Conservation (phyloP, 1,139 yeast species). For the Geotrichum phurueaensis region DNA sequence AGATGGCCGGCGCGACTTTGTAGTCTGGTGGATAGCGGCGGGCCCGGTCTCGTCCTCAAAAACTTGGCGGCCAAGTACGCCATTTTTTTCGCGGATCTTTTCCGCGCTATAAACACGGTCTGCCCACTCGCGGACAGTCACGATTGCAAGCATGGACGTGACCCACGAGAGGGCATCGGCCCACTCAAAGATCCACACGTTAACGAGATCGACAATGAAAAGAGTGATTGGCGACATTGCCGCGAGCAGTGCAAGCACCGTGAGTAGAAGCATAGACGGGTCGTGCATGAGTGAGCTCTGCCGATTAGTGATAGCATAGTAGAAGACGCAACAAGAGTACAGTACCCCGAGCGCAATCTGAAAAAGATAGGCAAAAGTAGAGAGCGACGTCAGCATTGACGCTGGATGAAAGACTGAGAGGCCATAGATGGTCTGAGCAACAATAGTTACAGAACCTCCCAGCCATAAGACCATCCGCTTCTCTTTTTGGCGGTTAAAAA, state of each 20-base stretch:
- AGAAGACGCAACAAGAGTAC: conserved; percentile 61
- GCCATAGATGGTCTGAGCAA: conserved; percentile 67
- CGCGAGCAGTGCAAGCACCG: conserved; percentile 50
- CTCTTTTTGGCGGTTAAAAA: conserved; percentile 66
- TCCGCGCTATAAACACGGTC: conserved; percentile 55
- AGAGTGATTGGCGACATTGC: conserved; percentile 56
- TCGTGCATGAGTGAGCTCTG: conserved; percentile 40
- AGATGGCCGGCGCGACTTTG: neutral
- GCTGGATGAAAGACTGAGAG: conserved; percentile 48
- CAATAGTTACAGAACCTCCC: conserved; percentile 53
- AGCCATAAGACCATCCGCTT: conserved; percentile 57
- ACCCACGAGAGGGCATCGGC: conserved; percentile 70
- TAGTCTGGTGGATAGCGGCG: neutral
- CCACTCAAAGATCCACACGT: conserved; percentile 64
- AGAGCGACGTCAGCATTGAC: conserved; percentile 52
- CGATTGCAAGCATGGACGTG: conserved; percentile 61
- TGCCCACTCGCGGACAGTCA: conserved; percentile 83
- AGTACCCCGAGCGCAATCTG: conserved; percentile 69
- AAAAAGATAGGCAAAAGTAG: conserved; percentile 73
- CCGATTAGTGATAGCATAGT: conserved; percentile 49
- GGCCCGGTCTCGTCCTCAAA: conserved; percentile 52
- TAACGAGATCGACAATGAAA: conserved; percentile 71
- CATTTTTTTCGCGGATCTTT: conserved; percentile 58
- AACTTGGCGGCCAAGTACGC: conserved; percentile 67
- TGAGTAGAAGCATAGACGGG: conserved; percentile 45